Conservation (phyloP, 164 flowering plant species). For the Umbilicus rupestris region DNA sequence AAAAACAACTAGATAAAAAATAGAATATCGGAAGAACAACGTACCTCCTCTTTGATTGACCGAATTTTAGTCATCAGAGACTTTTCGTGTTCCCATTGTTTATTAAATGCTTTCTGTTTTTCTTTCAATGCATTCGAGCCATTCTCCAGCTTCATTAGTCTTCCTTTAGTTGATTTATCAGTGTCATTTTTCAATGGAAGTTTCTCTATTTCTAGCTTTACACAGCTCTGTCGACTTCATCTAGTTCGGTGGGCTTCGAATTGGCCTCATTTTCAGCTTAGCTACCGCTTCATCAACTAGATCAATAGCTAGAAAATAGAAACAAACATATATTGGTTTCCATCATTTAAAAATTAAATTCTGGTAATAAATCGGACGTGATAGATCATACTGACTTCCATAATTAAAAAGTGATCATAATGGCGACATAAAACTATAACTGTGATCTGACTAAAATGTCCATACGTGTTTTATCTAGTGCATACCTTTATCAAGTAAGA, state of each 20-base stretch:
- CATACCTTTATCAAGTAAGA: slow-evolving; percentile 93
- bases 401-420: neutral
- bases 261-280: slow-evolving; percentile 95
- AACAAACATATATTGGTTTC: too few relatives aligned
- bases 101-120: slow-evolving; percentile 68
- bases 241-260: slow-evolving; percentile 90
- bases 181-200: slow-evolving; percentile 76
- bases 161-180: slow-evolving; percentile 76
- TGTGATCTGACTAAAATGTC: neutral
- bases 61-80: slow-evolving; percentile 62
- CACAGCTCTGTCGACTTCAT: slow-evolving; percentile 80
- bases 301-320: slow-evolving; percentile 61
- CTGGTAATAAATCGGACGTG: neutral
- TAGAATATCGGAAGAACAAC: neutral
- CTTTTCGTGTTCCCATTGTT: slow-evolving; percentile 79
- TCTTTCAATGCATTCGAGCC: slow-evolving; percentile 57
- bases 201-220: slow-evolving; percentile 83
- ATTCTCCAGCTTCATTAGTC: slow-evolving; percentile 67
- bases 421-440: neutral
- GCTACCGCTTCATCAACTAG: slow-evolving; percentile 99
- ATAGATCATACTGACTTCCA: neutral
- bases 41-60: slow-evolving; percentile 89
- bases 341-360: neutral
- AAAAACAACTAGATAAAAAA: neutral
- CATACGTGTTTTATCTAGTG: neutral